Base-by-base conservation (phyloP, 352 stramenopile species). In the Pythium chondricola region DNA sequence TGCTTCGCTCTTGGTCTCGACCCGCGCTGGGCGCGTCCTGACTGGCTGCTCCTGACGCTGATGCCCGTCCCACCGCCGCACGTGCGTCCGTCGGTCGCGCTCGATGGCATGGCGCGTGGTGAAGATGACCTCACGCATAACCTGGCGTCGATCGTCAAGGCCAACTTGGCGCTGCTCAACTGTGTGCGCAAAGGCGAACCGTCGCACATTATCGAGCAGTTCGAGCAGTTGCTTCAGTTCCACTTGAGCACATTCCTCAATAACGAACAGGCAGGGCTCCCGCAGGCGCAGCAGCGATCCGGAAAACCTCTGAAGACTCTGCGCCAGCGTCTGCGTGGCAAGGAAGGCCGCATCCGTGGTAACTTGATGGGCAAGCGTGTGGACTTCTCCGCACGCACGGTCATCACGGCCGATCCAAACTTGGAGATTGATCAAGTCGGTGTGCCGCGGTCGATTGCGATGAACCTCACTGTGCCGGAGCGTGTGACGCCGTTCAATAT, bases 281-380 rank as follows among this genome's bases (percentile, higher is more conserved):
- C 94, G 18, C 94, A 98, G 67, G 88, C 97, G 20, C 97, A 95
- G 24, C 97, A 99, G 64, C 90, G 95, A 20, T 97, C 77, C 0
- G 97, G 97, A 24, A 97, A 98, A 51, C 96, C 96, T 18, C 74
- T 99, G 21, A 99, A 99, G 74, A 99, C 97, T 13, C 71, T 99
- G 52, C 71, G 93, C 13, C 93, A 98, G 69, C 80, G 97, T 40
- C 63, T 99, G 20, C 94, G 96, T 36, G 89, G 91, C 42, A 99
- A 99, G 67, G 95, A 99, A 75, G 97, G 97, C 29, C 90, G 97
- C 50, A 98, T 99, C 58, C 93, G 97, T 64, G 96, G 96, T 52
- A 99, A 99, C 62, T 68, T 99, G 27, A 99, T 99, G 97, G 97
- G 97, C 46, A 99, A 99, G 70, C 96, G 97, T 73, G 97, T 99